phyloP scores from a whole-genome alignment of 78 protist genomes.

The Dictyostelium citrinum region DNA sequence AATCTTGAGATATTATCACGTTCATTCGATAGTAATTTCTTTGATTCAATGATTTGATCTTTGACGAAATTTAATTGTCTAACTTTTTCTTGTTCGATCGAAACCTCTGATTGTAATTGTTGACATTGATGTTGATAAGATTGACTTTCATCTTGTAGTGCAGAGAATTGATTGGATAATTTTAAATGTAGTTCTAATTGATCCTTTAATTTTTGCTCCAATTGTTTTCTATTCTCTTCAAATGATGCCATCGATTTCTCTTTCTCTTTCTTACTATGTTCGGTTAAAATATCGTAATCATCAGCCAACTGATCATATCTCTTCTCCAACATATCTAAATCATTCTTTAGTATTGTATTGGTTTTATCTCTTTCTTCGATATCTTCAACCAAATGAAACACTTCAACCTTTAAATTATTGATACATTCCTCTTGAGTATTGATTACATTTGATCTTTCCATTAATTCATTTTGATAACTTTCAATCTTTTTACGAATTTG shows the following conservation, averaged over 20 bases:
- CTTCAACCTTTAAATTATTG: background rate
- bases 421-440: background rate
- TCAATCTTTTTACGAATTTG: background rate
- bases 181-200: background rate
- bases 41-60: background rate
- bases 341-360: background rate
- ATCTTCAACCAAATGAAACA: background rate
- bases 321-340: background rate
- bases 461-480: background rate
- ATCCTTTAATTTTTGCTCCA: background rate
- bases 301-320: background rate
- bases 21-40: background rate
- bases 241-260: background rate
- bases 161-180: background rate
- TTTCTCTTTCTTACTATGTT: background rate
- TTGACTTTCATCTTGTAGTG: background rate
- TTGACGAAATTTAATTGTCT: background rate
- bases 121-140: background rate
- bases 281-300: background rate
- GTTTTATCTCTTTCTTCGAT: background rate
- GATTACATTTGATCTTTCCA: background rate
- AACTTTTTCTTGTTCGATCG: conserved; percentile 8
- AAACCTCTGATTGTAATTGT: background rate
- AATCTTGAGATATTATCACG: background rate
- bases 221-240: background rate